A percentile compares a stretch with the other conserved stretches of the same genome.
Conservation (phyloP, 2,329 filamentous ascomycete genomes). For the Beauveria sp. region DNA sequence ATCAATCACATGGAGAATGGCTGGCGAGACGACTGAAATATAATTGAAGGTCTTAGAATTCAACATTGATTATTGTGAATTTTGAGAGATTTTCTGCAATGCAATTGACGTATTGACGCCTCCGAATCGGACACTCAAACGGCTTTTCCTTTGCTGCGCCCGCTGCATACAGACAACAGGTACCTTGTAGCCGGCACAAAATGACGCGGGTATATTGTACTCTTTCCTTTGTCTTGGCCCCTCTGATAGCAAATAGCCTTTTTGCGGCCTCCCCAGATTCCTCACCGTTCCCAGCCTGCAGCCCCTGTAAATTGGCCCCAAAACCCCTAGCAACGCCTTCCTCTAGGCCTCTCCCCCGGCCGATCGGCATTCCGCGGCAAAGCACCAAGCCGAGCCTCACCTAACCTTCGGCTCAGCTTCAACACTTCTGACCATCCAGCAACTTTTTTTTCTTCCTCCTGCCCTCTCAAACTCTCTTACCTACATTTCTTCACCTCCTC, state of each 20-base stretch:
- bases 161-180: neutral
- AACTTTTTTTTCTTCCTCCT: neutral
- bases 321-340: neutral
- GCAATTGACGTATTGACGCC: neutral
- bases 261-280: neutral
- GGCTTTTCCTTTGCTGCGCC: neutral
- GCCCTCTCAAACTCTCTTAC: neutral
- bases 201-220: constrained; percentile 1
- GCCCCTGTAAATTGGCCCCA: neutral
- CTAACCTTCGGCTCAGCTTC: constrained; percentile 9
- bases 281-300: neutral
- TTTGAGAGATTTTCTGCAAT: too few relatives aligned
- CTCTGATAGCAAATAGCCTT: neutral
- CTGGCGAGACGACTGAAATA: neutral
- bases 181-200: neutral
- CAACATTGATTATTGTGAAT: neutral
- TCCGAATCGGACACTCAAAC: neutral
- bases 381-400: constrained; percentile 9
- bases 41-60: neutral
- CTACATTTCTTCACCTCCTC: neutral
- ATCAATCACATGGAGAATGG: neutral
- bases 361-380: constrained; percentile 11
- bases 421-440: neutral
- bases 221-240: neutral
- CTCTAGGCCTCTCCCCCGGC: neutral